Conservation (phyloP, 202 grass and related monocot species). For the Zoysia matrella region DNA sequence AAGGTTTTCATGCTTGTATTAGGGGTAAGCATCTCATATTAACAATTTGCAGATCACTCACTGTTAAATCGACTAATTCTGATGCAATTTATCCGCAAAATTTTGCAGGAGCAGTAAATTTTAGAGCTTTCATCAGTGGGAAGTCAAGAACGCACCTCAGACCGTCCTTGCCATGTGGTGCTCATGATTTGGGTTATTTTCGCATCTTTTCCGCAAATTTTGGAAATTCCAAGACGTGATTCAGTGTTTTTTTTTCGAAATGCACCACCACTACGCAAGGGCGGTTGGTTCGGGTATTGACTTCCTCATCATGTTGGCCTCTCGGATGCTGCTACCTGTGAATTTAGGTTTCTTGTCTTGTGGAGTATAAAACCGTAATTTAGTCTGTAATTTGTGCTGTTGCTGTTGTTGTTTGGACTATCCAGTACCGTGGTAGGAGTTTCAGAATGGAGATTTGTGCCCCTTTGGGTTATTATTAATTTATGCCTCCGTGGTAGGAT, state of each 20-base stretch:
- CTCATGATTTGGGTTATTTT: conserved; percentile 45
- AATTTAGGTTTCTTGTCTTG: conserved; percentile 52
- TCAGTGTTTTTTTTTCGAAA: conserved; percentile 12
- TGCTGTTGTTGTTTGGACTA: conserved; percentile 33
- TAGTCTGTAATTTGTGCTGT: conserved; percentile 44
- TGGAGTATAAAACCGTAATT: conserved; percentile 49
- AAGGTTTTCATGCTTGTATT: conserved; percentile 32
- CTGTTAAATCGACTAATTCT: conserved; percentile 7
- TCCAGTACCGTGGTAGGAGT: conserved; percentile 23
- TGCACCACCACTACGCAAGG: conserved; percentile 87
- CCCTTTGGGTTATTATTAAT: conserved; percentile 25
- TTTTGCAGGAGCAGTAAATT: conserved; percentile 62
- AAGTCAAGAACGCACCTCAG: conserved; percentile 99
- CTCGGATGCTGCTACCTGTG: conserved; percentile 49
- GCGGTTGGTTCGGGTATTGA: no score
- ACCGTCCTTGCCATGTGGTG: conserved; percentile 97
- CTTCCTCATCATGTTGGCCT: conserved; percentile 63
- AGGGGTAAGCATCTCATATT: conserved; percentile 24
- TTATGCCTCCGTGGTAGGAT: not conserved
- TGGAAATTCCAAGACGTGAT: conserved; percentile 37
- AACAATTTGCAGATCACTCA: not conserved
- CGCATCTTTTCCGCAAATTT: conserved; percentile 9
- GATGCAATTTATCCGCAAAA: not conserved
- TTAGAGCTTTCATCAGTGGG: conserved; percentile 84
- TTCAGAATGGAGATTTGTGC: conserved; percentile 43